Conservation (phyloP, 805 yeast genomes). For the Tetrapisispora pingtungensis region DNA sequence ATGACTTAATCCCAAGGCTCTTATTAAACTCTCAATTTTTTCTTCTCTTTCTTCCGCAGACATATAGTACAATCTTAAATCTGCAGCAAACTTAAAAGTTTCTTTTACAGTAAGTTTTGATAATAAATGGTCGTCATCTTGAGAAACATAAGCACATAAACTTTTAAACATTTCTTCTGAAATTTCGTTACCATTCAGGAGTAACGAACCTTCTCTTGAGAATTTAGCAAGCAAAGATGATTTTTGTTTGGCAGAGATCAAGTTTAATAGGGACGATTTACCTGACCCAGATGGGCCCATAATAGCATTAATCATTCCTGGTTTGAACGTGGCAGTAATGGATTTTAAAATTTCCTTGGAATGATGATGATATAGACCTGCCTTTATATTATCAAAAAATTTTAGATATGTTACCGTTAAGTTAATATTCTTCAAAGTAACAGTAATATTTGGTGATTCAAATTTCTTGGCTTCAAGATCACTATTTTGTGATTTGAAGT, state of each 20-base stretch:
- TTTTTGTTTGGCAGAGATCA: constrained; percentile 49
- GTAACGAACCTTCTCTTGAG: constrained; percentile 33
- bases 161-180: constrained; percentile 30
- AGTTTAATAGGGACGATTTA: constrained; percentile 56
- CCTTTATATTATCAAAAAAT: constrained; percentile 3
- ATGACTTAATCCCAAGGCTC: constrained; percentile 59
- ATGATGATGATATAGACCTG: constrained; percentile 8
- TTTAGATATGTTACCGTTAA: constrained; percentile 8
- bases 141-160: constrained; percentile 68
- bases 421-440: constrained; percentile 10
- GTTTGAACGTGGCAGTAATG: constrained; percentile 42
- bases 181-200: constrained; percentile 34
- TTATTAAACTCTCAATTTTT: constrained; percentile 47
- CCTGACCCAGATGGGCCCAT: constrained; percentile 83
- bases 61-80: constrained; percentile 44
- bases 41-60: constrained; percentile 35
- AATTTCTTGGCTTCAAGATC: constrained; percentile 12
- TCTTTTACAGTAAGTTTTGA: constrained; percentile 70
- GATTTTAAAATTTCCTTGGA: constrained; percentile 34
- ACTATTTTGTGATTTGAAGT: constrained; percentile 3
- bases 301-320: constrained; percentile 55
- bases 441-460: constrained; percentile 6
- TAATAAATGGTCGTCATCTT: constrained; percentile 64
- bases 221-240: constrained; percentile 25
- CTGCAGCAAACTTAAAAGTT: constrained; percentile 64